Percentiles rank a stretch among this genome's conserved stretches.
Conservation (phyloP, 345 rosid species). For the Salix brachista region DNA sequence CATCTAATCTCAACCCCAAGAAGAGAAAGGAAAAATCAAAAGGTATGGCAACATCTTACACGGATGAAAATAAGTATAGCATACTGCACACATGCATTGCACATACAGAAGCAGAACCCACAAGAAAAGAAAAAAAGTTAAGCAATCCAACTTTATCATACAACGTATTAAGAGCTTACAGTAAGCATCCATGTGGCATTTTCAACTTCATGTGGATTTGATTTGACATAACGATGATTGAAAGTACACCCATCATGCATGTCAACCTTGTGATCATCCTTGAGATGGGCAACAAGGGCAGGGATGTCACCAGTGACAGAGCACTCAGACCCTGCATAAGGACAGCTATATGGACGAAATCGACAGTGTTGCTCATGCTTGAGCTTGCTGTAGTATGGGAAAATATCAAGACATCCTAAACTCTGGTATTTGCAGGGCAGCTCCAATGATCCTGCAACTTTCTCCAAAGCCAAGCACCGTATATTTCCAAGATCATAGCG, state of each 20-base stretch:
- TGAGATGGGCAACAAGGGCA: conserved; percentile 60
- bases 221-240: conserved; percentile 74
- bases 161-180: conserved; percentile 35
- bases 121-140: neutral
- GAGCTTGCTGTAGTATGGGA: conserved; percentile 57
- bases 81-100: neutral
- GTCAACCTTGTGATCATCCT: conserved; percentile 77
- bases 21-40: neutral
- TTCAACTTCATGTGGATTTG: conserved; percentile 77
- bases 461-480: conserved; percentile 64
- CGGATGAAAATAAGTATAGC: neutral
- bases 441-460: conserved; percentile 57
- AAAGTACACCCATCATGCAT: conserved; percentile 80
- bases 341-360: conserved; percentile 65
- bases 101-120: neutral
- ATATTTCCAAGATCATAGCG: conserved; percentile 60
- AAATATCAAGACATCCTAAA: conserved; percentile 54
- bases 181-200: conserved; percentile 83
- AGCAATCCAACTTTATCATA: neutral
- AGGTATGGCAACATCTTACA: neutral
- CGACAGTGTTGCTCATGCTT: conserved; percentile 57
- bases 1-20: too few relatives aligned
- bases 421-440: conserved; percentile 55
- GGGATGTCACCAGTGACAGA: conserved; percentile 55
- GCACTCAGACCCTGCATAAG: conserved; percentile 78